A percentile compares a stretch with the other conserved stretches of the same genome.
Conservation (phyloP, 495 filamentous ascomycete species). For the Daldinia bambusicola region DNA sequence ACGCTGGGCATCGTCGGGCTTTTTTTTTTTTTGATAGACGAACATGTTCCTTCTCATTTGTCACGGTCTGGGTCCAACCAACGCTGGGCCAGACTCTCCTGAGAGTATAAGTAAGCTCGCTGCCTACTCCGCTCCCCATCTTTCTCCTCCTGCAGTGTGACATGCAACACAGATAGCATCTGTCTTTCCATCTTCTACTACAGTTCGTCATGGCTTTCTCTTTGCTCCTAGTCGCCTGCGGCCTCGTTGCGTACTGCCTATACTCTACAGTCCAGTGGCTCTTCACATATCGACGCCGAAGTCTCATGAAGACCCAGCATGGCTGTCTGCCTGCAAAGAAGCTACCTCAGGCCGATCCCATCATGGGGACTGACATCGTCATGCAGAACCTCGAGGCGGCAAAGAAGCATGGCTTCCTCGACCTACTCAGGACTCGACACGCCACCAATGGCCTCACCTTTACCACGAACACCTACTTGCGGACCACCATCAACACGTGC, state of each 20-base stretch:
- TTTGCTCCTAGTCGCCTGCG: constrained; percentile 28
- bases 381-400: constrained; percentile 41
- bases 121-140: constrained; percentile 39
- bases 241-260: constrained; percentile 26
- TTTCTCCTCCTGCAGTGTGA: constrained; percentile 32
- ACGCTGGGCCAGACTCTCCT: constrained; percentile 37
- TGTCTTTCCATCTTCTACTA: constrained; percentile 1
- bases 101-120: constrained; percentile 44
- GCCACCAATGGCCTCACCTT: constrained; percentile 46
- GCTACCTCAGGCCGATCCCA: constrained; percentile 43
- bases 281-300: constrained; percentile 32
- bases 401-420: constrained; percentile 43
- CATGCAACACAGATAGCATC: constrained; percentile 35
- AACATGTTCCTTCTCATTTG: constrained; percentile 34
- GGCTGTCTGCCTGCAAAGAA: constrained; percentile 43
- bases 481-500: constrained; percentile 61
- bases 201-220: constrained; percentile 39
- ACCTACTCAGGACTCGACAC: constrained; percentile 40
- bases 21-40: constrained; percentile 28
- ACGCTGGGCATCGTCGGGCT: constrained; percentile 46
- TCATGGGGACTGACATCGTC: constrained; percentile 48
- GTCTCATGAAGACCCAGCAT: constrained; percentile 29
- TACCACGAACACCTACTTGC: constrained; percentile 44
- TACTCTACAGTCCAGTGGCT: constrained; percentile 39
- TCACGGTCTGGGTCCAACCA: constrained; percentile 41